Base-by-base conservation (phyloP, 2,329 filamentous ascomycete species). In the Epichloe aotearoae region DNA sequence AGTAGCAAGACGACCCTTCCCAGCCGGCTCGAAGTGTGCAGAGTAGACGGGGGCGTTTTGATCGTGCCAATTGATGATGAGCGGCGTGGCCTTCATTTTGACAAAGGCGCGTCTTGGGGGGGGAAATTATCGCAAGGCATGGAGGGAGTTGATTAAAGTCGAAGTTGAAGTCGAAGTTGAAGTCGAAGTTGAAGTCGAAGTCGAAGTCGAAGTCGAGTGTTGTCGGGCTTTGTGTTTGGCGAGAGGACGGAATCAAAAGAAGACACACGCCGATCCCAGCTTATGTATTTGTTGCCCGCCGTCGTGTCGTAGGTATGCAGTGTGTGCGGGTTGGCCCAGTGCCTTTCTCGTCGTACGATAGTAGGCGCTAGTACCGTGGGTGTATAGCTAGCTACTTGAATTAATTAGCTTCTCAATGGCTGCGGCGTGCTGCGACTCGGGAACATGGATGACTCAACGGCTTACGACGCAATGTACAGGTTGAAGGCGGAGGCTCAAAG, bases 11-110 rank as follows among this genome's bases (percentile, higher is more conserved):
- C 93, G 83, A 50, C 89, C 89, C 68, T 93, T 96, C 56, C 88
- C 89, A 64, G 88, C 79, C 46, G 88, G 88, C 66, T 98, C 91
- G 66, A 97, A 98, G 68, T 97, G 91, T 59, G 89, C 88, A 42
- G 91, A 96, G 73, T 97, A 98, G 66, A 98, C 90, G 53, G 93
- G 93, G 61, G 88, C 83, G 71, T 94, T 95, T 65, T 95, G 88
- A 69, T 96, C 88, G 71, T 98, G 94, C 93, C 93, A 98, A 75
- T 94, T 88, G 72, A 98, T 91, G 65, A 97, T 91, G 60, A 98
- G 79, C 61, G 93, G 91, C 64, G 88, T 84, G 65, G 89, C 90
- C 79, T 95, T 97, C 93, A 98, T 98, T 66, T 68, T 74, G 69
- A 63, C 63, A 60, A 59, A 52, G 51, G 53, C 46, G 47, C 52